These are phyloP conservation scores for Candida pini DNA, from an alignment of 805 yeast species.

Conservation along the genomic window DNA sequence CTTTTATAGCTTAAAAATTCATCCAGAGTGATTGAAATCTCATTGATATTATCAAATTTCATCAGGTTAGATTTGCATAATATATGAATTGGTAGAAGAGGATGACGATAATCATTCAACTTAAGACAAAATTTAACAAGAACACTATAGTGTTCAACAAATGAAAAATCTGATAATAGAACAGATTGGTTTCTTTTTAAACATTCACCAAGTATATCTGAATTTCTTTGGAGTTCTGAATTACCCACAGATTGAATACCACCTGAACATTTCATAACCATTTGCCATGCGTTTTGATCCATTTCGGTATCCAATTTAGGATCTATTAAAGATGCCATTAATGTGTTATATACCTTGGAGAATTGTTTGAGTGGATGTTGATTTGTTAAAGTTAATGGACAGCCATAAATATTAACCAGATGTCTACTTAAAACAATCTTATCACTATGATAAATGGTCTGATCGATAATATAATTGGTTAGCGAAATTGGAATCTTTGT, in stretches of 20 bases:
- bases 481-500: constrained; percentile 72
- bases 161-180: constrained; percentile 52
- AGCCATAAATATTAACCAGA: constrained; percentile 27
- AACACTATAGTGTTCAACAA: constrained; percentile 32
- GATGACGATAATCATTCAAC: constrained; percentile 24
- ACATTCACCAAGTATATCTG: constrained; percentile 43
- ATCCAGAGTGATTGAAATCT: constrained; percentile 15
- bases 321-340: constrained; percentile 25
- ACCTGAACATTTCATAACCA: constrained; percentile 19
- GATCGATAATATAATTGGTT: constrained; percentile 53
- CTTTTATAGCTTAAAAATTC: constrained; percentile 15
- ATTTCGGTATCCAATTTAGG: constrained; percentile 22
- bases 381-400: constrained; percentile 22
- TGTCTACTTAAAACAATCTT: constrained; percentile 48
- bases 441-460: constrained; percentile 51
- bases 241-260: too few species aligned
- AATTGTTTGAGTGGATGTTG: constrained; percentile 25
- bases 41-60: constrained; percentile 12
- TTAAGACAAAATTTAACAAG: constrained; percentile 22
- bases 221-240: constrained; percentile 24
- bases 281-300: constrained; percentile 24
- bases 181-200: constrained; percentile 42
- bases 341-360: constrained; percentile 28
- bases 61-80: constrained; percentile 3
- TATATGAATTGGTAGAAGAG: constrained; percentile 22